These are phyloP conservation scores for Tuber umbilicatum DNA, from an alignment of 495 filamentous ascomycete species.

Conservation along the genomic window DNA sequence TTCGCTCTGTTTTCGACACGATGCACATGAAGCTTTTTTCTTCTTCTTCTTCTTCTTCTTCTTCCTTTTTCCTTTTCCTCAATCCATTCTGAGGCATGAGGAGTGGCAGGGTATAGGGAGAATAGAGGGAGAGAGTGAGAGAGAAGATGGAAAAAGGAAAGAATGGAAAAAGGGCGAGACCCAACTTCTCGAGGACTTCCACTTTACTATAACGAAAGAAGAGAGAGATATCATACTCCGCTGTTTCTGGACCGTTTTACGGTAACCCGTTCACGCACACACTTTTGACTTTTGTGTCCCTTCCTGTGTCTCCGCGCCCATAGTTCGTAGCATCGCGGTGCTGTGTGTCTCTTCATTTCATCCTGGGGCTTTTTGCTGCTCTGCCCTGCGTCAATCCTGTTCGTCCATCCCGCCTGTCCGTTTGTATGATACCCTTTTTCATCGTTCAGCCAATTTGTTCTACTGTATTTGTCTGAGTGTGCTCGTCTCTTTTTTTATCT, in stretches of 20 bases:
- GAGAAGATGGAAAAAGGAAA: neutral
- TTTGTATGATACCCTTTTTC: neutral
- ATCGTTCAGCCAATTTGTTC: neutral
- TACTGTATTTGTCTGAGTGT: neutral
- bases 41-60: conserved; percentile 13
- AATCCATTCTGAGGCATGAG: neutral
- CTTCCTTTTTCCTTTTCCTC: conserved; percentile 11
- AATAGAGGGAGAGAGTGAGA: neutral
- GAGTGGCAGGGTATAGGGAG: neutral
- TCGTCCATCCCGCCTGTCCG: neutral
- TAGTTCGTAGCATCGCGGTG: neutral
- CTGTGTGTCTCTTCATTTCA: neutral
- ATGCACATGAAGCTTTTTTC: conserved; percentile 29
- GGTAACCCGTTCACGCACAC: neutral
- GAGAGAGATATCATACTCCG: neutral
- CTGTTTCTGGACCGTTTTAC: neutral
- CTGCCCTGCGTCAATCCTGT: neutral
- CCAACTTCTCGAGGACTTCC: neutral
- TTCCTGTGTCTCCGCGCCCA: neutral
- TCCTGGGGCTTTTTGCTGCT: neutral
- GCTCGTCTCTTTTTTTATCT: neutral
- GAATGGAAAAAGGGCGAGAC: neutral
- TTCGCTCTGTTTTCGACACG: neutral
- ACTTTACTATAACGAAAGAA: neutral
- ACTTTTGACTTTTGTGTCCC: neutral